Evolutionary conservation across 495 filamentous ascomycete species (phyloP).

Genomic region (Patellaria atrata): DNA sequence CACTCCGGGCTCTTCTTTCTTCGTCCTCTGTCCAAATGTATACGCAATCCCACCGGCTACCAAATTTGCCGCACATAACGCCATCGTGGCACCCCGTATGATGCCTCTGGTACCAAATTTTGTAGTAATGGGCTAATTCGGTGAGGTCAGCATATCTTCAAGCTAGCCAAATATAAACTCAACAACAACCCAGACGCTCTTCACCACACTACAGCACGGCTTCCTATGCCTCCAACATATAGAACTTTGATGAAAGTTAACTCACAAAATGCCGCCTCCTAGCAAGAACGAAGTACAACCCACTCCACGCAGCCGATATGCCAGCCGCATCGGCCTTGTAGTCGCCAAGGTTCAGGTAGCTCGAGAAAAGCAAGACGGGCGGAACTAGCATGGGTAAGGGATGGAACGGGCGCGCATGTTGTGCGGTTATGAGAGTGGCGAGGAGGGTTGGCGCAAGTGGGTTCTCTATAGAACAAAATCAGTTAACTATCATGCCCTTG

Average conservation of each 20-base stretch:
- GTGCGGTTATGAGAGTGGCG: slow-evolving; percentile 63
- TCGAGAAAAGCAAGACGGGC: slow-evolving; percentile 69
- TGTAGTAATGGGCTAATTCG: slow-evolving; percentile 30
- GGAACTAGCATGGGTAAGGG: slow-evolving; percentile 66
- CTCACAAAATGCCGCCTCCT: slow-evolving; percentile 42
- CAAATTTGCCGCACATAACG: slow-evolving; percentile 52
- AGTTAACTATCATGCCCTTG: slow-evolving; percentile 20
- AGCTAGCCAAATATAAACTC: not conserved
- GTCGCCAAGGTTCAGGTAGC: slow-evolving; percentile 66
- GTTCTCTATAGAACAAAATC: slow-evolving; percentile 40
- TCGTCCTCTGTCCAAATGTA: slow-evolving; percentile 34
- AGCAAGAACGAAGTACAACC: slow-evolving; percentile 68
- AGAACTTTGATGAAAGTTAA: slow-evolving; percentile 3
- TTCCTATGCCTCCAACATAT: no score
- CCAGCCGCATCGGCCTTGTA: slow-evolving; percentile 76
- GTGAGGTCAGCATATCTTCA: slow-evolving; percentile 5
- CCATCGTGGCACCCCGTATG: slow-evolving; percentile 58
- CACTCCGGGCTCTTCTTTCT: slow-evolving; percentile 16
- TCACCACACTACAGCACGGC: not conserved
- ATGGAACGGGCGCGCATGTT: slow-evolving; percentile 63
- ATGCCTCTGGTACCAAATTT: slow-evolving; percentile 55
- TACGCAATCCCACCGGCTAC: slow-evolving; percentile 59
- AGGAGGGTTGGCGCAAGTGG: slow-evolving; percentile 64
- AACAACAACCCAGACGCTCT: not conserved
- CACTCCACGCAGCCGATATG: slow-evolving; percentile 72